Evolutionary conservation across 2,329 filamentous ascomycete genomes (phyloP).

Genomic region (Fusarium proliferatum): DNA sequence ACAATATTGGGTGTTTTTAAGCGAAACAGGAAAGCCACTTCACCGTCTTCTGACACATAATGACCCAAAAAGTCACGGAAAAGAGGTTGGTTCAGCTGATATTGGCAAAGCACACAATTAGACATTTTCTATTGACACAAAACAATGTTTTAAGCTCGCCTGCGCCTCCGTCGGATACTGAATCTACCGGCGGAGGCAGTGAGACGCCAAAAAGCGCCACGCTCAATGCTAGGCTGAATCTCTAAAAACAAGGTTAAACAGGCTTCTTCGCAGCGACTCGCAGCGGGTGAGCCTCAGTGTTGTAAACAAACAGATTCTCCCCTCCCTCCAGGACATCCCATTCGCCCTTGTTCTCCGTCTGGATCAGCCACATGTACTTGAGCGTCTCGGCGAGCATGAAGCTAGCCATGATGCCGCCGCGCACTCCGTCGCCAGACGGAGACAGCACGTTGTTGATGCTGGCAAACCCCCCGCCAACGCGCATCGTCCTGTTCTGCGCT

Average conservation of each 20-base stretch:
- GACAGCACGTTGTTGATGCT: slow-evolving; percentile 67
- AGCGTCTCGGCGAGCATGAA: slow-evolving; percentile 88
- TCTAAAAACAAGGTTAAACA: slow-evolving; percentile 27
- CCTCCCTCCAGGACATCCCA: slow-evolving; percentile 44
- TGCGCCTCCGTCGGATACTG: not conserved
- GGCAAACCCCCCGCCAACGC: not conserved
- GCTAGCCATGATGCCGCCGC: slow-evolving; percentile 72
- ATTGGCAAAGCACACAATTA: not conserved
- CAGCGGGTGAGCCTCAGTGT: slow-evolving; percentile 66
- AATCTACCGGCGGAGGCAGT: not conserved
- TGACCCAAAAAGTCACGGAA: not conserved
- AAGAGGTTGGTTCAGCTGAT: not conserved
- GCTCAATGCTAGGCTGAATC: not conserved
- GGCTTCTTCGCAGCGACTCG: slow-evolving; percentile 26
- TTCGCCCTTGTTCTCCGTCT: slow-evolving; percentile 62
- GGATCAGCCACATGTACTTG: slow-evolving; percentile 71
- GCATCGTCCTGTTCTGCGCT: slow-evolving; percentile 5
- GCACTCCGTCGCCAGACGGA: slow-evolving; percentile 66
- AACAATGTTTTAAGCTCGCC: not conserved
- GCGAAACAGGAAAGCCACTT: not conserved
- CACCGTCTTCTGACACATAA: not conserved
- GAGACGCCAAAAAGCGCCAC: not conserved
- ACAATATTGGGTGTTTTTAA: not conserved
- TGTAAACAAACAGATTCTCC: slow-evolving; percentile 61
- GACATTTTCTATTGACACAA: not conserved